These are phyloP conservation scores for Hortaea werneckii DNA, from an alignment of 2,329 filamentous ascomycete species.

Conservation along the genomic window DNA sequence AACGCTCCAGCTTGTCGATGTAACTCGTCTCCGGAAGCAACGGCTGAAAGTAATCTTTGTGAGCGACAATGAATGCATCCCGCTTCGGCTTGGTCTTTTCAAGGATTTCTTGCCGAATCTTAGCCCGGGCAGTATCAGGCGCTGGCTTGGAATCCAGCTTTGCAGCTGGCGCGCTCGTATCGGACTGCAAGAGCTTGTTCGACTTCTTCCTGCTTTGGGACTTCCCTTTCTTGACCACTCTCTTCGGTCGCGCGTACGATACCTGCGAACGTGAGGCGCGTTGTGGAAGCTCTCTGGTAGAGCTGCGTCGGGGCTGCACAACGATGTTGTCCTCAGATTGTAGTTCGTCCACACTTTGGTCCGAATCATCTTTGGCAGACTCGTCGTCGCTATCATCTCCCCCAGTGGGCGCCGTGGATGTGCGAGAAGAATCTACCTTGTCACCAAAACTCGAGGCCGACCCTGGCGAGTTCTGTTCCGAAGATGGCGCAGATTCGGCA, in stretches of 20 bases:
- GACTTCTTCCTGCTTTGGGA: slow-evolving; percentile 3
- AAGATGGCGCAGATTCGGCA: slow-evolving; percentile 11
- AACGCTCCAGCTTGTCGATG: slow-evolving; percentile 28
- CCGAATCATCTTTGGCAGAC: neutral
- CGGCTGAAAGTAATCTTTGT: slow-evolving; percentile 38
- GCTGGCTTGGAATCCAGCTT: neutral
- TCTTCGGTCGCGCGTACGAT: slow-evolving; percentile 13
- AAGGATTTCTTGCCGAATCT: slow-evolving; percentile 33
- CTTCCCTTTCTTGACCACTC: slow-evolving; percentile 5
- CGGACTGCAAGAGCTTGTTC: slow-evolving; percentile 7
- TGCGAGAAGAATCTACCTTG: slow-evolving; percentile 3
- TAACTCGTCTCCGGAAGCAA: slow-evolving; percentile 36
- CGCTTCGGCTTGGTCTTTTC: slow-evolving; percentile 33
- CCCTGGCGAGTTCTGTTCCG: slow-evolving; percentile 6
- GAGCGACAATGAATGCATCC: slow-evolving; percentile 35
- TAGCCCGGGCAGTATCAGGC: slow-evolving; percentile 28
- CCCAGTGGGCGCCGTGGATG: slow-evolving; percentile 3
- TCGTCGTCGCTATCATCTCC: slow-evolving; percentile 15
- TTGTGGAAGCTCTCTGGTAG: slow-evolving; percentile 15
- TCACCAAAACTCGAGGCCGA: slow-evolving; percentile 8
- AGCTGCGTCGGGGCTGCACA: slow-evolving; percentile 7
- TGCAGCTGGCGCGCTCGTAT: neutral
- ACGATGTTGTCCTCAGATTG: slow-evolving; percentile 36
- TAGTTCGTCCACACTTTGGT: slow-evolving; percentile 59
- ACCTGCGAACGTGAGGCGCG: slow-evolving; percentile 16